These are phyloP conservation scores for Coemansia reversa DNA, from an alignment of 192 early-diverging fungal genomes.

Conservation along the genomic window DNA sequence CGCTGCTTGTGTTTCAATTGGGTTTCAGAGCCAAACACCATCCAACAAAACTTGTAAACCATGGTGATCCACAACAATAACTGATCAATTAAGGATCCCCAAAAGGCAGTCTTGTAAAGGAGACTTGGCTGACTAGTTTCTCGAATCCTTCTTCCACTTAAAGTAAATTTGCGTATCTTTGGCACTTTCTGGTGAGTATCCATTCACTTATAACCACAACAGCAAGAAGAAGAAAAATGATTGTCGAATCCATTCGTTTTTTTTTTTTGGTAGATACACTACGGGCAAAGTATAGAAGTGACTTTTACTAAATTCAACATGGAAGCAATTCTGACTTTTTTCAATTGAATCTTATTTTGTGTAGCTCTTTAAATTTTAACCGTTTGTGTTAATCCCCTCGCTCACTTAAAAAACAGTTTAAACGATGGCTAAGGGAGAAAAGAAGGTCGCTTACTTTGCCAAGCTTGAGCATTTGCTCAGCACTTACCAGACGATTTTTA, in stretches of 20 bases:
- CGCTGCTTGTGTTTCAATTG: too few relatives aligned
- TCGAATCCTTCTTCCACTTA: too few relatives aligned
- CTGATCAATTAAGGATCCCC: too few relatives aligned
- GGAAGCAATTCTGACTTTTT: not conserved
- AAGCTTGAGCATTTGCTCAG: conserved; percentile 89
- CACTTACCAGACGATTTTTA: conserved; percentile 95
- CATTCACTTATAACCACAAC: not conserved
- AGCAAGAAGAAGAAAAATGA: too few relatives aligned
- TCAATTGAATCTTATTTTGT: not conserved
- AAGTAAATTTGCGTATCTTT: conserved; percentile 13
- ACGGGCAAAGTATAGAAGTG: too few relatives aligned
- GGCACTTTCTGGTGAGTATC: conserved; percentile 8
- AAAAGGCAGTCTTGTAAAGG: too few relatives aligned
- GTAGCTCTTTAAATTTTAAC: conserved; percentile 49
- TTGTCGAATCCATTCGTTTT: conserved; percentile 8
- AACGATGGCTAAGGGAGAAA: conserved; percentile 59
- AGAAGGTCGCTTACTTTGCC: conserved; percentile 95
- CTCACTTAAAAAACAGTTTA: conserved; percentile 21
- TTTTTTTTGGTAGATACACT: too few relatives aligned
- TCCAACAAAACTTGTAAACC: too few relatives aligned
- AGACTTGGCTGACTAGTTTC: too few relatives aligned
- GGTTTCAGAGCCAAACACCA: too few relatives aligned
- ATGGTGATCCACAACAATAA: too few relatives aligned
- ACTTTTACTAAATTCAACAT: not conserved
- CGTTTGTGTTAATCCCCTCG: conserved; percentile 38